A percentile compares a stretch with the other conserved stretches of the same genome.
Evolutionary conservation across 2,329 filamentous ascomycete species (phyloP).

Genomic region (Penicillium sp.): DNA sequence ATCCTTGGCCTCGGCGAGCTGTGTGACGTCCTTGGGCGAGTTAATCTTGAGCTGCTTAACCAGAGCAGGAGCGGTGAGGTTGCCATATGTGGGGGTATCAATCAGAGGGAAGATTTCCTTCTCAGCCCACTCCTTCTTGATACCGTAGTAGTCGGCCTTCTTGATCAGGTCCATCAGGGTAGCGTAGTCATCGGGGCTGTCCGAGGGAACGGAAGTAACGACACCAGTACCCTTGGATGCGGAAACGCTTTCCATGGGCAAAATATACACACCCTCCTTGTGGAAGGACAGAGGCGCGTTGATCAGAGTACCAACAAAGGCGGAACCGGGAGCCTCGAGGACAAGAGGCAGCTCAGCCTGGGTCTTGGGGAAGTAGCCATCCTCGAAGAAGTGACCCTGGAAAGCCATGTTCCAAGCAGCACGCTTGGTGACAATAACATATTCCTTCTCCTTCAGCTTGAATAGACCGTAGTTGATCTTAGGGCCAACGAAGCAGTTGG

Average conservation of each 20-base stretch:
- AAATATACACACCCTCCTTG: conserved; percentile 78
- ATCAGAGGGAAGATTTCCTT: conserved; percentile 88
- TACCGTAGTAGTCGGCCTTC: conserved; percentile 95
- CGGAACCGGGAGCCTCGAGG: conserved; percentile 73
- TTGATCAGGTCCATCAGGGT: conserved; percentile 86
- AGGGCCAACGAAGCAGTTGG: conserved; percentile 91
- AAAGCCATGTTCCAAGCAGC: conserved; percentile 94
- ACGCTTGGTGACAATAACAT: conserved; percentile 80
- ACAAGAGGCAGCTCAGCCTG: conserved; percentile 77
- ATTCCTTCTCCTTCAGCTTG: conserved; percentile 76
- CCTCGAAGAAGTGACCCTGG: conserved; percentile 76
- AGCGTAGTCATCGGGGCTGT: conserved; percentile 93
- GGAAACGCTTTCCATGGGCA: conserved; percentile 94
- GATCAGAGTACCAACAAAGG: conserved; percentile 85
- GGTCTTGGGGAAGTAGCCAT: conserved; percentile 52
- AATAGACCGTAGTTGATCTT: conserved; percentile 88
- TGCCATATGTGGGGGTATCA: conserved; percentile 82
- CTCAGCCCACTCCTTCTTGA: conserved; percentile 95
- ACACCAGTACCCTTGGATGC: conserved; percentile 95
- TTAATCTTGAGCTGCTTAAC: conserved; percentile 95
- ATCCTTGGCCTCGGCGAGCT: conserved; percentile 92
- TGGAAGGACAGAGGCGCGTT: conserved; percentile 87
- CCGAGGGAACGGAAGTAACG: conserved; percentile 92
- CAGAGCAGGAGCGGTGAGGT: conserved; percentile 79
- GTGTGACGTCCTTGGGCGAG: conserved; percentile 90